Conservation (phyloP, 2,329 filamentous ascomycete species). For the Colletotrichum sp. region DNA sequence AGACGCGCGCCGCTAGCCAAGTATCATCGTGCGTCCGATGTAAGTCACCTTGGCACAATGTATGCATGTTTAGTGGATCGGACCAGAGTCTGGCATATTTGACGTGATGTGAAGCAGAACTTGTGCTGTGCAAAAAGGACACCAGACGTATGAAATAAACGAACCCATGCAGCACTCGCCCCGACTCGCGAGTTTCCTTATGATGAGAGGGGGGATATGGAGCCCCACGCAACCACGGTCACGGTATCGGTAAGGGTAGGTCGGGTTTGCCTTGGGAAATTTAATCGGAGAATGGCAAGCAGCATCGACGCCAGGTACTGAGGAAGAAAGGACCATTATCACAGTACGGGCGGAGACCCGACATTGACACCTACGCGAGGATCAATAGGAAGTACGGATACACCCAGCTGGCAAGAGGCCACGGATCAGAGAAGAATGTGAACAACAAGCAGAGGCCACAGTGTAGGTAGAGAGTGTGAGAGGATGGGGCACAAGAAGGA, state of each 20-base stretch:
- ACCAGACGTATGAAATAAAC: background rate
- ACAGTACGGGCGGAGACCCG: background rate
- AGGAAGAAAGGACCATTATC: background rate
- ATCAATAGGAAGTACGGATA: background rate
- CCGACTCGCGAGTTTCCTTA: no score
- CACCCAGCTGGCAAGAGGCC: background rate
- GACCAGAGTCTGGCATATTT: background rate
- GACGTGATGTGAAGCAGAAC: background rate
- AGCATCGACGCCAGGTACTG: background rate
- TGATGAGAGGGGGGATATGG: no score
- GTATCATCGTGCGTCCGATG: background rate
- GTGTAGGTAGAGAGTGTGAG: background rate
- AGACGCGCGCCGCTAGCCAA: background rate
- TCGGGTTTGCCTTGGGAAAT: background rate
- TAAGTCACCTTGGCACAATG: background rate
- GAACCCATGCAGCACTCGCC: background rate
- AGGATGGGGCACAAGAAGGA: background rate
- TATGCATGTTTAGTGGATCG: background rate
- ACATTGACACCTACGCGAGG: background rate
- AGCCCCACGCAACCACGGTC: background rate
- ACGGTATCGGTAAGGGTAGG: background rate
- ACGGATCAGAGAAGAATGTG: background rate
- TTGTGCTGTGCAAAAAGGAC: background rate
- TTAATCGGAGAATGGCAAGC: background rate
- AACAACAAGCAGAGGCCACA: background rate